phyloP scores from a whole-genome alignment of 2,329 filamentous ascomycete species.

The Uncinocarpus reesii region DNA sequence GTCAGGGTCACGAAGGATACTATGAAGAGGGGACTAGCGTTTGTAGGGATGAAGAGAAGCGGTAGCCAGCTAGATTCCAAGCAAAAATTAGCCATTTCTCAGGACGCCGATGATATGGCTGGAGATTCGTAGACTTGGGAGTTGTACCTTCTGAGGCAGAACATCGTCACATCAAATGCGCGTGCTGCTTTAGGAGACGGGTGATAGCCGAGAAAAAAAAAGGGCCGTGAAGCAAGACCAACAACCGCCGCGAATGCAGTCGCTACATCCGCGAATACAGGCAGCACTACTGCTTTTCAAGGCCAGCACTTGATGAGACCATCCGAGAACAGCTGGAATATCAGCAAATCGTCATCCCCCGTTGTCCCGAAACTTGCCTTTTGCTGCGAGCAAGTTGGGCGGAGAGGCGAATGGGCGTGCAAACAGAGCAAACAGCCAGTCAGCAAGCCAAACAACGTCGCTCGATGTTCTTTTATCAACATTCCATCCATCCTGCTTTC shows the following conservation, averaged over 20 bases:
- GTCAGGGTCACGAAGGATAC: constrained; percentile 84
- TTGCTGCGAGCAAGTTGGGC: constrained; percentile 2
- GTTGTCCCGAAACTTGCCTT: too few relatives aligned
- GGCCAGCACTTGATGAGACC: too few relatives aligned
- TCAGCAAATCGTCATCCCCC: too few relatives aligned
- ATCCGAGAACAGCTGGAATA: too few relatives aligned
- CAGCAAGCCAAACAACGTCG: neutral
- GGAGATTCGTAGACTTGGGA: neutral
- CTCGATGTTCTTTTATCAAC: constrained; percentile 6
- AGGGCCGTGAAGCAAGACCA: neutral
- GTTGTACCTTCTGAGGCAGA: constrained; percentile 55
- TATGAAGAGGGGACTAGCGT: constrained; percentile 75
- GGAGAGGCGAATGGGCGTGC: neutral
- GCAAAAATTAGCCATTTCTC: constrained; percentile 11
- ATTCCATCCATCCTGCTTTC: constrained; percentile 3
- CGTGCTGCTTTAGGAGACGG: neutral
- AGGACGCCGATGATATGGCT: neutral
- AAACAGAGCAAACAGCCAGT: constrained; percentile 12
- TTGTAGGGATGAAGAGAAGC: constrained; percentile 78
- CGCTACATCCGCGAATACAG: too few relatives aligned
- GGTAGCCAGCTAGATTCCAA: constrained; percentile 59
- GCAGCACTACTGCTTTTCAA: too few relatives aligned
- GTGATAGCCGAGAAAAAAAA: neutral
- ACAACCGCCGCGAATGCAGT: too few relatives aligned
- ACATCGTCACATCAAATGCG: constrained; percentile 35